A percentile compares a stretch with the other conserved stretches of the same genome.
phyloP scores from a whole-genome alignment of 1,139 yeast species.

The Debaryomyces coudertii region DNA sequence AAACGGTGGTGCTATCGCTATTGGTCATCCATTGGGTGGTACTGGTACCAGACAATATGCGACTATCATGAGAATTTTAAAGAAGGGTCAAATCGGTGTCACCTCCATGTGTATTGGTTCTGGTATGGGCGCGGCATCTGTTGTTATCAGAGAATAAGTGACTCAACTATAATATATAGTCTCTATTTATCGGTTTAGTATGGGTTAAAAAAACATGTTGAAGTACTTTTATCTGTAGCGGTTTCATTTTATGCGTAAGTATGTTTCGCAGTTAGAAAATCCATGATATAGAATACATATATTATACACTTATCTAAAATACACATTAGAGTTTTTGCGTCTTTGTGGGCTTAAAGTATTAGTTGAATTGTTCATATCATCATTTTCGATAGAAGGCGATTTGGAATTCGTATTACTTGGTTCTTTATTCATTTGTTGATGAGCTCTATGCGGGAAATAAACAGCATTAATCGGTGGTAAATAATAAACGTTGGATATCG shows the following conservation, averaged over 20 bases:
- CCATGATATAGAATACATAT: neutral
- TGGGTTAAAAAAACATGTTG: conserved; percentile 3
- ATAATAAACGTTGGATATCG: conserved; percentile 58
- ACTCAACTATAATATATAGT: neutral
- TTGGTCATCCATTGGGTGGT: conserved; percentile 95
- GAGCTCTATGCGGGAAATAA: conserved; percentile 62
- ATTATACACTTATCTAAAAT: conserved; percentile 26
- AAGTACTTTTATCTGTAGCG: neutral
- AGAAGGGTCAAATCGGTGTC: conserved; percentile 81
- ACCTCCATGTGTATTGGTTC: conserved; percentile 98
- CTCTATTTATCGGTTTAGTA: conserved; percentile 1
- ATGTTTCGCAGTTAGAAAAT: no score
- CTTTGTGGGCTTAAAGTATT: conserved; percentile 11
- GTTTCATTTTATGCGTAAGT: neutral
- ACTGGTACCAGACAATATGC: conserved; percentile 97
- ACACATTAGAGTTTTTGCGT: conserved; percentile 36
- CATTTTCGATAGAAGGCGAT: conserved; percentile 1
- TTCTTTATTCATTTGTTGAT: conserved; percentile 32
- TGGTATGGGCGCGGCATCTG: conserved; percentile 97
- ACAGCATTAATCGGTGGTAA: conserved; percentile 63
- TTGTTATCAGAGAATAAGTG: conserved; percentile 68
- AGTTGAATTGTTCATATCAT: neutral
- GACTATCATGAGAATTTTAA: conserved; percentile 78
- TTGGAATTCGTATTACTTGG: neutral
- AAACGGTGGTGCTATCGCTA: conserved; percentile 94